Percentiles rank a stretch among this genome's conserved stretches.
phyloP scores from a whole-genome alignment of 2,329 filamentous ascomycete species.

The Ilyonectria destructans region DNA sequence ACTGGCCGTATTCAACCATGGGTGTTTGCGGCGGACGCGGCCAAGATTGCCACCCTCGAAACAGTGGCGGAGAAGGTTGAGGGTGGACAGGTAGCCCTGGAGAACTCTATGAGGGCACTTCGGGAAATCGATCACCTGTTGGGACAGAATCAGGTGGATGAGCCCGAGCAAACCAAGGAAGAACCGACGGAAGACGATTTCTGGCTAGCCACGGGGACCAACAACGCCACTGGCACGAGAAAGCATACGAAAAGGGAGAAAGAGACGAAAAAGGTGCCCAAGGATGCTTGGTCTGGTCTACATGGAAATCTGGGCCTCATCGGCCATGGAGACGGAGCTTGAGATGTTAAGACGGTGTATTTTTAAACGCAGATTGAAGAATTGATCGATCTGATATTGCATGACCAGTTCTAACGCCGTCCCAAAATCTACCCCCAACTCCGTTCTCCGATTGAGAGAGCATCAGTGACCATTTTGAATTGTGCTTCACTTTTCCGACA shows the following conservation, averaged over 20 bases:
- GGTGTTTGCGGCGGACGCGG: conserved; percentile 73
- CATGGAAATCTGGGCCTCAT: conserved; percentile 71
- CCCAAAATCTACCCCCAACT: conserved; percentile 44
- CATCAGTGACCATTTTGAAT: conserved; percentile 7
- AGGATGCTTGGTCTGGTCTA: conserved; percentile 67
- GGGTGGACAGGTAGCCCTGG: conserved; percentile 70
- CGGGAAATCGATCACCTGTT: conserved; percentile 67
- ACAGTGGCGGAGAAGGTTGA: conserved; percentile 74
- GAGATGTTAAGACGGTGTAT: conserved; percentile 32
- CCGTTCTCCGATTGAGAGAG: conserved; percentile 37
- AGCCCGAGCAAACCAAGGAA: conserved; percentile 41
- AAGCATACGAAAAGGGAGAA: conserved; percentile 50
- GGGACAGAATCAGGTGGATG: conserved; percentile 53
- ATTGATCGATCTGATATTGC: conserved; percentile 36
- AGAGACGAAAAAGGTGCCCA: conserved; percentile 43
- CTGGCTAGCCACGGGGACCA: conserved; percentile 56
- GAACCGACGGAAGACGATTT: conserved; percentile 49
- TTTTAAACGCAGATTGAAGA: conserved; percentile 31
- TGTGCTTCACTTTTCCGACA: conserved; percentile 65
- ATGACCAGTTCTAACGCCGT: conserved; percentile 46
- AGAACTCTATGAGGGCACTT: conserved; percentile 66
- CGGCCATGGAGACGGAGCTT: conserved; percentile 53
- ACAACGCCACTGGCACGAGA: conserved; percentile 41
- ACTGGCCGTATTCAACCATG: conserved; percentile 68
- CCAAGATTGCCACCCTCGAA: conserved; percentile 73